Evolutionary conservation across 2,329 filamentous ascomycete genomes (phyloP), one percentile per base, ranked within the genome.

Genomic region (Fusarium chaquense): DNA sequence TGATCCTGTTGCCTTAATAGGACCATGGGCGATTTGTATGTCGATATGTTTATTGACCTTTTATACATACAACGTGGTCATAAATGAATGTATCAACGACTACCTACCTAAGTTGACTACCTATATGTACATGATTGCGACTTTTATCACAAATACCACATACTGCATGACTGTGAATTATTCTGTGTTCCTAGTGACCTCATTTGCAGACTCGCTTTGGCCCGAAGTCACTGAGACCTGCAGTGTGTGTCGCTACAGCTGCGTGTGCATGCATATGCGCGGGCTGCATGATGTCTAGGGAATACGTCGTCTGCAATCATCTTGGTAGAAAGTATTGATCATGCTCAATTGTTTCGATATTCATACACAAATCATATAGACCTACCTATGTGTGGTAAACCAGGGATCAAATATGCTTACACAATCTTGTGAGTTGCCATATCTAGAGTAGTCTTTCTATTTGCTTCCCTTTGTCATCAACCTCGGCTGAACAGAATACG

Each of bases 181-280:
- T 30, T 20, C 18, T 22, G n/a, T 13, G 26, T 52, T 20, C 11
- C n/a, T 16, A 15, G 18, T 38, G 24, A 51, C 18, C 2, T 51
- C n/a, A 28, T 20, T 18, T 40, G 44, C 32, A 24, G 18, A 7
- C 4, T 40, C 9, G 26, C 28, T 18, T 33, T 32, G 35, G n/a
- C n/a, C 43, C 46, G 15, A 36, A 26, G 3, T 49, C 20, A 24
- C 24, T 35, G 35, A 60, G 36, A 49, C 54, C 36, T 65, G 41
- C 46, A 51, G 47, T 45, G 46, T 64, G 60, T 65, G 61, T 44
- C 40, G 41, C 61, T 57, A 40, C 24, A 46, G 36, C 36, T 46
- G 41, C 46, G 45, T 52, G 47, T 57, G 65, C 56, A 51, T 56
- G 58, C 63, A 60, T 64, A 55, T 56, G 45, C 51, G 46, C 46